Percentiles rank a stretch among this genome's conserved stretches.
Conservation (phyloP, 75 land plant species). For the Cunninghamia lanceolata region DNA sequence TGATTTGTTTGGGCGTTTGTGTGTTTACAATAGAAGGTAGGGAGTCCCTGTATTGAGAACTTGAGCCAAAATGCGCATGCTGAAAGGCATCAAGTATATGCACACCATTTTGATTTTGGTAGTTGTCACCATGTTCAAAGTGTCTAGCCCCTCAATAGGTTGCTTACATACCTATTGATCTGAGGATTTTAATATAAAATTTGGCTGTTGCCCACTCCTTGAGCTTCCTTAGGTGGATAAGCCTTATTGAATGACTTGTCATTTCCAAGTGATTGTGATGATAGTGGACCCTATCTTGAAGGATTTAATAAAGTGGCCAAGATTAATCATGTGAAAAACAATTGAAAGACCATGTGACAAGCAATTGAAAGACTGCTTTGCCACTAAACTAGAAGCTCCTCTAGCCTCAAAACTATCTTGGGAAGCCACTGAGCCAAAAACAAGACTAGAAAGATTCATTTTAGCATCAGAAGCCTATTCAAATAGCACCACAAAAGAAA, state of each 20-base stretch:
- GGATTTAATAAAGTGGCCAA: not conserved
- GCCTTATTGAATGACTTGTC: not conserved
- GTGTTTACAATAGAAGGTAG: not conserved
- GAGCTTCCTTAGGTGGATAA: constrained; percentile 1
- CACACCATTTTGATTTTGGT: not conserved
- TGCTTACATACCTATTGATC: constrained; percentile 8
- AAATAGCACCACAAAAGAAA: constrained; percentile 7
- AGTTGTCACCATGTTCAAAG: not conserved
- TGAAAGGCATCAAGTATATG: not conserved
- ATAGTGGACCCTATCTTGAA: constrained; percentile 9
- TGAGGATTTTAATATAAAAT: not conserved
- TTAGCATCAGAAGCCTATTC: not conserved
- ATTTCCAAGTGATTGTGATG: constrained; percentile 2
- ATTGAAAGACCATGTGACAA: too few relatives aligned
- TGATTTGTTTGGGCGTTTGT: constrained; percentile 3
- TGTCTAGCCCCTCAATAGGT: not conserved
- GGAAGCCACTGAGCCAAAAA: not conserved
- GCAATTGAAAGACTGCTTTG: not conserved
- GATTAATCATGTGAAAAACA: constrained; percentile 13
- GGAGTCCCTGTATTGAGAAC: constrained; percentile 1
- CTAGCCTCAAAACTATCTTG: constrained; percentile 1
- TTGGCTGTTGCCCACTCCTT: not conserved
- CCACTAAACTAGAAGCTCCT: constrained; percentile 11
- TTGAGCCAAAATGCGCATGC: not conserved
- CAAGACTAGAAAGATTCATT: not conserved